Percentiles rank a stretch among this genome's conserved stretches.
Conservation (phyloP, 2,329 filamentous ascomycete species). For the Diatrype stigma region DNA sequence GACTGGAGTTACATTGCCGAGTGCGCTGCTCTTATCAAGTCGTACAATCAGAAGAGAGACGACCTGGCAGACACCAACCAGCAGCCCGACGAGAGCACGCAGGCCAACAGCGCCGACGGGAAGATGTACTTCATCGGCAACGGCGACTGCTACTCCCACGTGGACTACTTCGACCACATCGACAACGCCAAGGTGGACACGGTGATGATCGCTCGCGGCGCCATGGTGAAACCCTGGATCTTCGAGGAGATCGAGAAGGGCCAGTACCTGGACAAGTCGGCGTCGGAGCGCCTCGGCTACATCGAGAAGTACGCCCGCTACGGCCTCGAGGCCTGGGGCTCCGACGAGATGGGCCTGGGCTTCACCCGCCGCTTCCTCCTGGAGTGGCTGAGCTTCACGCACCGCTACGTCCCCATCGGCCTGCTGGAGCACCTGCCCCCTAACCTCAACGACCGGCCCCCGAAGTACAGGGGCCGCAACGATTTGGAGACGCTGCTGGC, state of each 20-base stretch:
- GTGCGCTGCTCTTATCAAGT: slow-evolving; percentile 78
- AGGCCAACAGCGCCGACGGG: slow-evolving; percentile 60
- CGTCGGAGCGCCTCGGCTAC: slow-evolving; percentile 77
- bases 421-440: slow-evolving; percentile 85
- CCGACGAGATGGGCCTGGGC: slow-evolving; percentile 88
- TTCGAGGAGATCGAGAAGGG: slow-evolving; percentile 92
- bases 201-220: slow-evolving; percentile 97
- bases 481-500: slow-evolving; percentile 92
- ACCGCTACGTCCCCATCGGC: slow-evolving; percentile 87
- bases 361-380: slow-evolving; percentile 88
- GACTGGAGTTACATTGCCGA: slow-evolving; percentile 95
- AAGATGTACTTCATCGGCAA: slow-evolving; percentile 92
- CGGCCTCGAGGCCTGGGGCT: slow-evolving; percentile 91
- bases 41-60: slow-evolving; percentile 67
- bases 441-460: slow-evolving; percentile 82
- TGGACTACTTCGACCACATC: slow-evolving; percentile 78
- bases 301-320: slow-evolving; percentile 87
- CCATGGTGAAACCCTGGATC: slow-evolving; percentile 95
- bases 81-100: slow-evolving; percentile 71
- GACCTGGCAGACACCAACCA: slow-evolving; percentile 68
- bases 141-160: slow-evolving; percentile 91
- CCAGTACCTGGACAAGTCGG: slow-evolving; percentile 94
- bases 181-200: slow-evolving; percentile 76
- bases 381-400: slow-evolving; percentile 92
- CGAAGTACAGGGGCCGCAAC: slow-evolving; percentile 75